phyloP scores from a whole-genome alignment of 164 flowering plant species.

The Stephania yunnanensis region DNA sequence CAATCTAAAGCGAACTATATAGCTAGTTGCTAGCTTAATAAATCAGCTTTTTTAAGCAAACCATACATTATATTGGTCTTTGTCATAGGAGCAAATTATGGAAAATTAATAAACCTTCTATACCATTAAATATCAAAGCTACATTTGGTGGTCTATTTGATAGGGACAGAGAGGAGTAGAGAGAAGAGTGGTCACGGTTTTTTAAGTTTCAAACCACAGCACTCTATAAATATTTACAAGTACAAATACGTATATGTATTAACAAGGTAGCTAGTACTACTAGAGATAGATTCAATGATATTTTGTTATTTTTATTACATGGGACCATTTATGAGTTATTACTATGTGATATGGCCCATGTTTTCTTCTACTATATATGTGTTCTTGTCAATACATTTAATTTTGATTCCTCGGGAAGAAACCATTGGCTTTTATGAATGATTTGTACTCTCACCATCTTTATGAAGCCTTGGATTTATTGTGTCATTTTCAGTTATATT shows the following conservation, averaged over 20 bases:
- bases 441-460: background rate
- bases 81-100: background rate
- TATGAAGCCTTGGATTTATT: background rate
- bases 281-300: background rate
- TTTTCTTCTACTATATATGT: background rate
- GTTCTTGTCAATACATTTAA: background rate
- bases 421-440: background rate
- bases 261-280: background rate
- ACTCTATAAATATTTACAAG: too few species aligned
- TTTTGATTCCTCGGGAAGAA: background rate
- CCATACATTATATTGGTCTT: background rate
- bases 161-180: background rate
- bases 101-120: background rate
- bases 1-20: background rate
- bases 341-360: background rate
- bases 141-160: background rate
- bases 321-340: background rate
- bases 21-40: background rate
- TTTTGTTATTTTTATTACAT: conserved; percentile 1
- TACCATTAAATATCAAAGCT: background rate
- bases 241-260: too few species aligned
- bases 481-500: background rate
- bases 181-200: background rate
- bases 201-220: too few species aligned
- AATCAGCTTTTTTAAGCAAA: background rate